Evolutionary conservation across 257 asterid species (phyloP), one percentile per base, ranked within the genome.

Genomic region (Datura wrightii): DNA sequence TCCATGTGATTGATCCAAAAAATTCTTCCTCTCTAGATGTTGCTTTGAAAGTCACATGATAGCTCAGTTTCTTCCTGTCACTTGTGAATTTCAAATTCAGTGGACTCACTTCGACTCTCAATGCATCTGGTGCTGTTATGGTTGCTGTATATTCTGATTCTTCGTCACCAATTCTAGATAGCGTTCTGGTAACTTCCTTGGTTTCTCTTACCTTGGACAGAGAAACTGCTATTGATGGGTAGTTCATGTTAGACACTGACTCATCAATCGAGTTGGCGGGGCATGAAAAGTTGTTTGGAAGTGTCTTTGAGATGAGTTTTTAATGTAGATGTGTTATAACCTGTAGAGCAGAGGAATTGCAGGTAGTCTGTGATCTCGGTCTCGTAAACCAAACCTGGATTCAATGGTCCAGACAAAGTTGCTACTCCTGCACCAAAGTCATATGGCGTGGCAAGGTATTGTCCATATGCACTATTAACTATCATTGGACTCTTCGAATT

Each of bases 81-180:
- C 90, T 90, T 3, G 92, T 87, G 80, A 96, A 94, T 11, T 87
- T 87, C 93, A 96, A 79, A 80, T 84, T 89, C 5, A 83, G 80
- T 2, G 99, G 98, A 59, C 66, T 89, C 60, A 93, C 94, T 83
- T 84, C 74, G 50, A 96, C 94, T 9, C 87, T 79, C 83, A 96
- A 31, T 7, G 18, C 84, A 3, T 60, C 53, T 42, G 79, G 79
- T 44, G 79, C 6, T 71, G 79, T 71, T 71, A 71, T n/a, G 16
- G 7, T 44, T n/a, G 36, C 79, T 1, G 15, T 18, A 70, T 41
- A 16, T 70, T 41, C 79, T 70, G 80, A 19, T 44, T 44, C 58
- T 71, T 44, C 58, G 0, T 71, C 80, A 71, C 10, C n/a, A n/a
- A 71, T 71, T 19, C 37, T 71, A 19, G 56, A 44, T n/a, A 44